Evolutionary conservation across 2,329 filamentous ascomycete genomes (phyloP).

Genomic region (Diaporthe amygdali): DNA sequence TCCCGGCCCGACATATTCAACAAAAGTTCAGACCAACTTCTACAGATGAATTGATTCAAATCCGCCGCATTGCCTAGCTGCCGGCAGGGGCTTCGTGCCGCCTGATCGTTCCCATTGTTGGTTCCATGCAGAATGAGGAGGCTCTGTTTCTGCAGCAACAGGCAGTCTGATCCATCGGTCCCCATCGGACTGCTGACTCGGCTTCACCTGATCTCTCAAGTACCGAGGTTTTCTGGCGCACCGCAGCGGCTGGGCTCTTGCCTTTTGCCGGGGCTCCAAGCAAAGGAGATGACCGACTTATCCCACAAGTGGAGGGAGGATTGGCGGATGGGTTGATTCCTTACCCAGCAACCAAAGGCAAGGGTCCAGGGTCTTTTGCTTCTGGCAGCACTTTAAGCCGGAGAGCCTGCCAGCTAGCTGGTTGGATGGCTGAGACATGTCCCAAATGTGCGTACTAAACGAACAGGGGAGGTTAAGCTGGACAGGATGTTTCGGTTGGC

Average conservation of each 20-base stretch:
- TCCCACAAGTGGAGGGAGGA: neutral
- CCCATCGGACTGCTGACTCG: neutral
- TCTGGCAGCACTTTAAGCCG: slow-evolving; percentile 4
- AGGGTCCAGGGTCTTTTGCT: slow-evolving; percentile 3
- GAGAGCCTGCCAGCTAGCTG: slow-evolving; percentile 5
- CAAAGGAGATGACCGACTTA: neutral
- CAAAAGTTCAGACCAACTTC: neutral
- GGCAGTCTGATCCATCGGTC: neutral
- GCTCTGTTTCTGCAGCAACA: slow-evolving; percentile 26
- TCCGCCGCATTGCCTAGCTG: neutral
- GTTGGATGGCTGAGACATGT: slow-evolving; percentile 12
- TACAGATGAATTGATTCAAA: neutral
- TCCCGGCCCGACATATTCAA: neutral
- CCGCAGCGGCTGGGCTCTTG: neutral
- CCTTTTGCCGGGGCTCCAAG: neutral
- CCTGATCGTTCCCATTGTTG: slow-evolving; percentile 12
- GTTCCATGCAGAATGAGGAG: slow-evolving; percentile 10
- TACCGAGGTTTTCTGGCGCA: neutral
- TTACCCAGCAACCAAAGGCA: slow-evolving; percentile 8
- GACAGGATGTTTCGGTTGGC: neutral
- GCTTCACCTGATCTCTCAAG: neutral
- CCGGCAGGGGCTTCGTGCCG: slow-evolving; percentile 1
- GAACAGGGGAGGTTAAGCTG: neutral
- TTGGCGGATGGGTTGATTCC: slow-evolving; percentile 6
- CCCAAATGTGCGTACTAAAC: neutral